Conservation (phyloP, 768 basidiomycete species). For the Sporobolomyces pararoseus region DNA sequence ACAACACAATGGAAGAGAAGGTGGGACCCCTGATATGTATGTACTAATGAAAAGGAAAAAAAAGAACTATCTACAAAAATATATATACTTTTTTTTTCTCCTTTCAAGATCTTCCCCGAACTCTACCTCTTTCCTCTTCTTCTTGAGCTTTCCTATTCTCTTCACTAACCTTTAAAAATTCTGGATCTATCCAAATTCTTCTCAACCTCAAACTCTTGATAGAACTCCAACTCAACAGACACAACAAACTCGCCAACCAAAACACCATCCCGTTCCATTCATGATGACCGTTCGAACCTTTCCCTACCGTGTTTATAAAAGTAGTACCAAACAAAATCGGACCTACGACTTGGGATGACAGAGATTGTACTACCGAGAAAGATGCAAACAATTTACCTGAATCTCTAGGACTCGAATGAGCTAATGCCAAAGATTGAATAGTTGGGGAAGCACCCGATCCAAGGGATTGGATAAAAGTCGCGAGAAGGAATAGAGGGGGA, state of each 20-base stretch:
- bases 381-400: conserved; percentile 40
- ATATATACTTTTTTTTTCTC: neutral
- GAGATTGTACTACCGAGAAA: conserved; percentile 35
- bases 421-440: conserved; percentile 43
- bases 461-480: conserved; percentile 33
- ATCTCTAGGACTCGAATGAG: conserved; percentile 42
- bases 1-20: too few species aligned
- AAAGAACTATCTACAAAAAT: too few species aligned
- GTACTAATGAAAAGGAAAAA: too few species aligned
- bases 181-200: neutral
- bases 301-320: conserved; percentile 27
- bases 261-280: conserved; percentile 36
- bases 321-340: conserved; percentile 40
- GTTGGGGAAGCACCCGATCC: conserved; percentile 41
- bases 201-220: conserved; percentile 22
- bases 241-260: conserved; percentile 14
- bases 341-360: conserved; percentile 37
- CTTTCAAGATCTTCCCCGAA: neutral
- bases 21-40: too few species aligned
- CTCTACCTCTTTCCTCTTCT: neutral
- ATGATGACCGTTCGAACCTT: too few species aligned
- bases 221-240: neutral
- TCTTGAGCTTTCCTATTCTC: neutral
- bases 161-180: neutral
- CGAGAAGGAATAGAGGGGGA: conserved; percentile 32